Percentiles rank a stretch among this genome's conserved stretches.
phyloP scores from a whole-genome alignment of 2,329 filamentous ascomycete genomes.

The Neobulgaria alba region DNA sequence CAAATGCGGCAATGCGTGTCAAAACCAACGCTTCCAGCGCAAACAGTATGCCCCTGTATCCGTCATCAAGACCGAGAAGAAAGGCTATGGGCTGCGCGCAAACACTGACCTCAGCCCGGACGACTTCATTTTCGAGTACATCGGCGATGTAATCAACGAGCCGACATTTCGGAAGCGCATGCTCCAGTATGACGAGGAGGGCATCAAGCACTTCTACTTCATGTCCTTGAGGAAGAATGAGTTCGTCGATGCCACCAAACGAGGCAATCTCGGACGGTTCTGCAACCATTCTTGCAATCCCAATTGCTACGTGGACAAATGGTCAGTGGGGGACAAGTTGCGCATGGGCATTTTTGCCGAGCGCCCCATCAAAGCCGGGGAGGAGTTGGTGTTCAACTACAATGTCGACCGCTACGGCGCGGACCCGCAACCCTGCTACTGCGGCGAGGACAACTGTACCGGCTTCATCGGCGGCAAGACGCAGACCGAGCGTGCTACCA shows the following conservation, averaged over 20 bases:
- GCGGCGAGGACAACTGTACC: conserved; percentile 86
- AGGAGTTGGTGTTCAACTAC: conserved; percentile 98
- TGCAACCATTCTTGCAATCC: conserved; percentile 99
- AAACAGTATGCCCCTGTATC: conserved; percentile 85
- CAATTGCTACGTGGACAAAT: conserved; percentile 99
- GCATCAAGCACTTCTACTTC: conserved; percentile 99
- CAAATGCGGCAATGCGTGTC: conserved; percentile 78
- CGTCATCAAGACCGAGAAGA: conserved; percentile 97
- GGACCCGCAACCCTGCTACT: conserved; percentile 95
- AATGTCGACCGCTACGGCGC: conserved; percentile 97
- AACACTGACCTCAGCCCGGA: conserved; percentile 68
- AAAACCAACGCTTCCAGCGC: conserved; percentile 90
- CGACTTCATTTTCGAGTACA: conserved; percentile 97
- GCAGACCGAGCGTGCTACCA: conserved; percentile 90
- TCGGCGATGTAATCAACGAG: conserved; percentile 96
- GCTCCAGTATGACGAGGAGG: conserved; percentile 87
- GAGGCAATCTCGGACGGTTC: conserved; percentile 90
- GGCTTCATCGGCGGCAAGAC: conserved; percentile 97
- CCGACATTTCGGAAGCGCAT: conserved; percentile 80
- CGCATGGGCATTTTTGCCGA: conserved; percentile 98
- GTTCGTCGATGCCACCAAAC: conserved; percentile 96
- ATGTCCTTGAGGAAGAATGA: conserved; percentile 97
- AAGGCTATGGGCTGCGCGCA: conserved; percentile 85
- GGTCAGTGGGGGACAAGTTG: conserved; percentile 94
- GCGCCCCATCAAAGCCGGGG: conserved; percentile 74